Conservation (phyloP, 208 protist species). For the Trypanosomatidae sp. region DNA sequence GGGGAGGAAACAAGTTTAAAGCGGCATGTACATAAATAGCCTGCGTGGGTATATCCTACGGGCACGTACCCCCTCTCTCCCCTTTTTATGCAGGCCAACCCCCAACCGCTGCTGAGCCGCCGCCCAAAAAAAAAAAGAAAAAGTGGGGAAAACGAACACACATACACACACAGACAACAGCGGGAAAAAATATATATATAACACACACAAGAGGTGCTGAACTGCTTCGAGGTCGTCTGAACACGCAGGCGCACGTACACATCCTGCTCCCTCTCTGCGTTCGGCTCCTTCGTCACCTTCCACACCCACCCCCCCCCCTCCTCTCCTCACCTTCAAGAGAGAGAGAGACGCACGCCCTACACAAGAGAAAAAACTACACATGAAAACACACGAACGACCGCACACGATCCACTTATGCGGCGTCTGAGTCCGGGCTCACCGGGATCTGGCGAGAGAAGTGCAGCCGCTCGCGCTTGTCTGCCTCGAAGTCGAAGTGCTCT, state of each 20-base stretch:
- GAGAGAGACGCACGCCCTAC: neutral
- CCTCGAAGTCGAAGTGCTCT: conserved; percentile 77
- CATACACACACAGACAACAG: neutral
- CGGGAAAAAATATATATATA: no score
- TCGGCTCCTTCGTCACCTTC: neutral
- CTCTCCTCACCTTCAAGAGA: neutral
- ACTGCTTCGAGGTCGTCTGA: neutral
- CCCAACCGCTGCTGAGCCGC: neutral
- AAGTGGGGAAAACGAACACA: neutral
- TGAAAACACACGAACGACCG: neutral
- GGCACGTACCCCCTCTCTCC: neutral
- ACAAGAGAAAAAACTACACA: conserved; percentile 2
- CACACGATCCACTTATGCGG: conserved; percentile 6
- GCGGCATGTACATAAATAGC: neutral
- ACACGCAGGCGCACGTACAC: neutral
- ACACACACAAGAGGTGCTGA: neutral
- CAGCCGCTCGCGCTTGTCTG: conserved; percentile 56
- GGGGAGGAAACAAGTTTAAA: neutral
- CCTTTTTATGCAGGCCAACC: neutral
- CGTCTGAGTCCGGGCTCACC: conserved; percentile 45
- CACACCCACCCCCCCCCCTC: neutral
- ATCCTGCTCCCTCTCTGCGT: no score
- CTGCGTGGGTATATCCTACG: neutral
- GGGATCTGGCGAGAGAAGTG: conserved; percentile 78
- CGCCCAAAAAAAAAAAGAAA: neutral